Base-by-base conservation (phyloP, 1,284 basidiomycete species). In the Abortiporus biennis region DNA sequence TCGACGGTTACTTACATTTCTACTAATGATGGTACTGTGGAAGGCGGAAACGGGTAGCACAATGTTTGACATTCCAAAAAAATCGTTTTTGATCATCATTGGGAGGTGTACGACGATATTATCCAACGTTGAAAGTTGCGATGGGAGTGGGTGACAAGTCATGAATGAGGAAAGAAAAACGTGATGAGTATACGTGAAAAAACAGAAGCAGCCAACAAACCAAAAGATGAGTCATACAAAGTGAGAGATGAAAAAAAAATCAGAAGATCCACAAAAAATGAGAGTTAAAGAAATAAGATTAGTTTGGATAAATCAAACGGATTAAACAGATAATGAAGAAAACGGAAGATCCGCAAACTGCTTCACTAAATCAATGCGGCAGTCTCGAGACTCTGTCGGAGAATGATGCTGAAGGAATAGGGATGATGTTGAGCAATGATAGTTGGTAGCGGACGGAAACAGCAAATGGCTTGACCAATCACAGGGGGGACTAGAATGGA, bases 21-120 rank as follows among this genome's bases (percentile, higher is more conserved):
- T 78, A 67, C 76, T 82, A 56, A 83, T 74, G 53, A 82, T 76
- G 44, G 78, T 68, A 59, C 80, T 78, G 57, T 32, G 37, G 24
- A 47, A 35, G n/a, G n/a, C n/a, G n/a, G n/a, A n/a, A n/a, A n/a
- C n/a, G n/a, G n/a, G n/a, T n/a, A 47, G 22, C 30, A 29, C 49
- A 45, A 45, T 38, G 45, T 37, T 27, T 34, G 36, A 39, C 27
- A 37, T 43, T 21, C 43, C 17, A 33, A 40, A 38, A 40, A 54
- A 47, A 36, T 38, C 41, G 48, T 32, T 29, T 29, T 8, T 29
- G 27, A 9, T 29, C 27, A 29, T 29, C 27, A 29, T 29, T 29
- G 27, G 27, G 27, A 29, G 27, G 27, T 29, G n/a, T n/a, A n/a
- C n/a, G n/a, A n/a, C n/a, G n/a, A n/a, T n/a, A n/a, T n/a, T n/a